Evolutionary conservation across 148 eudicot species (phyloP).

Genomic region (Tetragonia tetragonoides): DNA sequence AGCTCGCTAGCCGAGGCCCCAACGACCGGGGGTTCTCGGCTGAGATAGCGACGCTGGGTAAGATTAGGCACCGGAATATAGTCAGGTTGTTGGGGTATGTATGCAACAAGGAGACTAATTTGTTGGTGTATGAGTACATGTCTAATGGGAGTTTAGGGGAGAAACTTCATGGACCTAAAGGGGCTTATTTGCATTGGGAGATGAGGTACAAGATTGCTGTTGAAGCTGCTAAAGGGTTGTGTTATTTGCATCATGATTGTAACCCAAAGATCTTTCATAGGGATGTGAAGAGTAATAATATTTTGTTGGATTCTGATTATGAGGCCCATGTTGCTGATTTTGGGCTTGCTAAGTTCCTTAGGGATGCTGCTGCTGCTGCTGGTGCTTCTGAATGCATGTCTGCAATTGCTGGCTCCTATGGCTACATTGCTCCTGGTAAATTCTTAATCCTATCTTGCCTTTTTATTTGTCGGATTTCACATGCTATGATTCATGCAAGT

Average conservation of each 20-base stretch:
- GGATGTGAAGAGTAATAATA: constrained; percentile 89
- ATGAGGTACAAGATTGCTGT: constrained; percentile 77
- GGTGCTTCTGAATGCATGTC: constrained; percentile 85
- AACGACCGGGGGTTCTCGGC: constrained; percentile 75
- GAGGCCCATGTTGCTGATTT: constrained; percentile 99
- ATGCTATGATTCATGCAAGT: not conserved
- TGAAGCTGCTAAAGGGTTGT: constrained; percentile 87
- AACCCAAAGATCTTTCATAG: constrained; percentile 73
- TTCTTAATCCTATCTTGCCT: not conserved
- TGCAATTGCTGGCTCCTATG: constrained; percentile 83
- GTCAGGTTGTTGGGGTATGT: constrained; percentile 76
- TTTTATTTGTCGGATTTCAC: not conserved
- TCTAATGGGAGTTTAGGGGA: constrained; percentile 91
- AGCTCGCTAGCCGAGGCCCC: constrained; percentile 39
- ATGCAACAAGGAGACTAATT: constrained; percentile 67
- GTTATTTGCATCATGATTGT: constrained; percentile 91
- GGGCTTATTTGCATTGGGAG: constrained; percentile 77
- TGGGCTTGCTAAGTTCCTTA: constrained; percentile 83
- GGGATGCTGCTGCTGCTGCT: constrained; percentile 47
- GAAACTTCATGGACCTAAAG: constrained; percentile 76
- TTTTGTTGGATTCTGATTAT: constrained; percentile 67
- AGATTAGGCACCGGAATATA: constrained; percentile 71
- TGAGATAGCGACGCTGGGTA: constrained; percentile 76
- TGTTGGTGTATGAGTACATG: constrained; percentile 90
- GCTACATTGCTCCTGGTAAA: constrained; percentile 94